Percentiles rank a stretch among this genome's conserved stretches.
phyloP scores from a whole-genome alignment of 2,329 filamentous ascomycete species.

The Xylaria multiplex region DNA sequence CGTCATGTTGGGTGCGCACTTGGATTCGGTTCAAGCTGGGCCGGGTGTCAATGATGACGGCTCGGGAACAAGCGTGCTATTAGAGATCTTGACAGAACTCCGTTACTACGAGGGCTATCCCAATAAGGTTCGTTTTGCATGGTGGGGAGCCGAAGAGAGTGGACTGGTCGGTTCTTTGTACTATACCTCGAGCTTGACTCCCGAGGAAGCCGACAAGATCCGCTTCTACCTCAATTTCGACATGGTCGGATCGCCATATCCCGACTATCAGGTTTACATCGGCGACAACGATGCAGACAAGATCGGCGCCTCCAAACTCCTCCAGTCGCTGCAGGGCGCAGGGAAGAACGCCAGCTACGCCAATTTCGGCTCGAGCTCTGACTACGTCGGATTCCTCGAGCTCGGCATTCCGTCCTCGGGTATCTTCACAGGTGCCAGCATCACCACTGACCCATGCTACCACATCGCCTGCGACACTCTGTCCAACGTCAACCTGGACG shows the following conservation, averaged over 20 bases:
- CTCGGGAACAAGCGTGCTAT: conserved; percentile 52
- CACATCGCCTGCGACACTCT: conserved; percentile 55
- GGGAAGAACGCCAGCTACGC: conserved; percentile 50
- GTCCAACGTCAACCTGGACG: conserved; percentile 55
- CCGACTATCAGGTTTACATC: conserved; percentile 53
- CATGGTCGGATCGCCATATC: conserved; percentile 68
- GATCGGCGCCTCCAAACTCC: conserved; percentile 50
- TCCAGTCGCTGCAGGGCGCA: conserved; percentile 51
- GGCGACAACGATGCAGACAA: conserved; percentile 51
- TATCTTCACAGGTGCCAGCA: conserved; percentile 55
- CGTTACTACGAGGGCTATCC: conserved; percentile 50
- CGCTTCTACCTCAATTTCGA: conserved; percentile 76
- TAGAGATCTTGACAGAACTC: conserved; percentile 53
- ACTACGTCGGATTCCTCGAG: conserved; percentile 55
- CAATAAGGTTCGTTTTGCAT: conserved; percentile 57
- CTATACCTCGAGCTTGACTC: conserved; percentile 52
- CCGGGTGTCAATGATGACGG: conserved; percentile 57
- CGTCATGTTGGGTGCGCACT: conserved; percentile 55
- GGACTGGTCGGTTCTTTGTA: conserved; percentile 57
- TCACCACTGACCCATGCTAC: conserved; percentile 52
- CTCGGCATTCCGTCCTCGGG: conserved; percentile 55
- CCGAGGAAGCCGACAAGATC: conserved; percentile 62
- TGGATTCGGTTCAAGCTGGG: conserved; percentile 54
- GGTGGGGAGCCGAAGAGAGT: conserved; percentile 57
- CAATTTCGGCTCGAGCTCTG: conserved; percentile 52